These are phyloP conservation scores for Durotheca rogersii DNA, from an alignment of 495 filamentous ascomycete species.

Conservation along the genomic window DNA sequence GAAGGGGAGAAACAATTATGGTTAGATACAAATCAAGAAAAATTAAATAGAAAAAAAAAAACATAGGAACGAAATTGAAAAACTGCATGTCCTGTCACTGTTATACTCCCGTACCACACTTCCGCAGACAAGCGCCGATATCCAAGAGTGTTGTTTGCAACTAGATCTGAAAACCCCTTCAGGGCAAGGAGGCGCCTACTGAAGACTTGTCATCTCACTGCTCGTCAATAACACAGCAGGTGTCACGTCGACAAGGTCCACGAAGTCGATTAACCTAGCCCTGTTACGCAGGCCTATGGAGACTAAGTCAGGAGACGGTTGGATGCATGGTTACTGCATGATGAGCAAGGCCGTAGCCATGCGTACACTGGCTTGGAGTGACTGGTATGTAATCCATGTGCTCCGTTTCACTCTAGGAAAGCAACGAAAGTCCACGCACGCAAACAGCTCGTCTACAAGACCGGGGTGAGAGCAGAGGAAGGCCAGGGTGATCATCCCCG, in stretches of 20 bases:
- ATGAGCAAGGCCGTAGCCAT: conserved; percentile 30
- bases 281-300: conserved; percentile 21
- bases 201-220: conserved; percentile 26
- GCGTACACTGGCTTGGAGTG: conserved; percentile 27
- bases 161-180: conserved; percentile 5
- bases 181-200: conserved; percentile 23
- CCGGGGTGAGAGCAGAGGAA: neutral
- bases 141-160: conserved; percentile 21
- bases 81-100: conserved; percentile 35
- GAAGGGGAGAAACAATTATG: conserved; percentile 13
- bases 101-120: conserved; percentile 37
- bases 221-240: conserved; percentile 27
- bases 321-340: conserved; percentile 29
- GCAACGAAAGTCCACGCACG: conserved; percentile 19
- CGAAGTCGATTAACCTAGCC: conserved; percentile 27
- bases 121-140: conserved; percentile 26
- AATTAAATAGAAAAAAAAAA: conserved; percentile 18
- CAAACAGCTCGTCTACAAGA: conserved; percentile 17
- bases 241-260: conserved; percentile 32
- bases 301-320: conserved; percentile 29
- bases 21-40: conserved; percentile 11
- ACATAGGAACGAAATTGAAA: conserved; percentile 25
- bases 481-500: conserved; percentile 10
- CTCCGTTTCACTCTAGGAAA: conserved; percentile 28
- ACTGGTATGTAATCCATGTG: conserved; percentile 24